phyloP scores from a whole-genome alignment of 139 green algal species.

The Edaphochlamys debaryana region DNA sequence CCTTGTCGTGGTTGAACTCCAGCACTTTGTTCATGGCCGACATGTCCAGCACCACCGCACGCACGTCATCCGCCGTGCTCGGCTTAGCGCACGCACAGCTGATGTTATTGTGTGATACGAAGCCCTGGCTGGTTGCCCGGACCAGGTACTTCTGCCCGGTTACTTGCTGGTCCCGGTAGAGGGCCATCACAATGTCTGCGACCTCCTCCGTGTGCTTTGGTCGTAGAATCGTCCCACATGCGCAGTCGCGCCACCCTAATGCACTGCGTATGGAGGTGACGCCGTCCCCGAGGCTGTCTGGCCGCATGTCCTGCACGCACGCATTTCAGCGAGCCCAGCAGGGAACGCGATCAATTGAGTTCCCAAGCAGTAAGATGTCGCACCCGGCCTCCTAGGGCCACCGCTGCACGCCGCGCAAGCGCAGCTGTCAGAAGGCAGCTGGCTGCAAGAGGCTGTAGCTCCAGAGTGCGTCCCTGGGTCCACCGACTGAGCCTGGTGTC shows the following conservation, averaged over 20 bases:
- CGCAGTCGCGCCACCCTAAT: conserved; percentile 31
- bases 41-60: conserved; percentile 45
- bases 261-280: conserved; percentile 6
- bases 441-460: too few species aligned
- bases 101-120: conserved; percentile 44
- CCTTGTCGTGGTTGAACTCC: conserved; percentile 5
- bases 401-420: too few species aligned
- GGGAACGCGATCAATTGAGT: too few species aligned
- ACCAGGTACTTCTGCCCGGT: conserved; percentile 30
- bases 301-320: not conserved
- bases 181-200: conserved; percentile 29
- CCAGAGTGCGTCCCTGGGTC: too few species aligned
- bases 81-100: conserved; percentile 26
- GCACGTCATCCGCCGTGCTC: not conserved
- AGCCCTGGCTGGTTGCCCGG: conserved; percentile 16
- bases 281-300: not conserved
- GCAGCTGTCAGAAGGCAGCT: too few species aligned
- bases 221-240: not conserved
- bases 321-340: too few species aligned
- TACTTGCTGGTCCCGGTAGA: conserved; percentile 26
- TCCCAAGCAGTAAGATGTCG: too few species aligned
- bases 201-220: conserved; percentile 27
- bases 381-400: too few species aligned
- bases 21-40: conserved; percentile 41
- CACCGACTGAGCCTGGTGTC: too few species aligned